Evolutionary conservation across 129 eudicot genomes (phyloP).

Genomic region (Heracleum sosnowskyi): DNA sequence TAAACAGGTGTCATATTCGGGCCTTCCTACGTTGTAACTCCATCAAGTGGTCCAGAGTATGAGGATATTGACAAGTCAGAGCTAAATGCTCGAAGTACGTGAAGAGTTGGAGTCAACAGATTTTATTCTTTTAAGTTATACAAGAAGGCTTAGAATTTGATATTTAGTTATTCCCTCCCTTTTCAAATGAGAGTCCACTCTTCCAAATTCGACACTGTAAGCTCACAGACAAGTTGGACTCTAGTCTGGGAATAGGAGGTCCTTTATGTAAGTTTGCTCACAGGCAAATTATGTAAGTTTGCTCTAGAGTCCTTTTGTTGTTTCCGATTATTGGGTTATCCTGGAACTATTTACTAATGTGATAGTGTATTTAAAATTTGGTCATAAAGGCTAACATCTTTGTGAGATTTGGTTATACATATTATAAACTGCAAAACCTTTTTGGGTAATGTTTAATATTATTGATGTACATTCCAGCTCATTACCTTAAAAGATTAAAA

Average conservation of each 20-base stretch:
- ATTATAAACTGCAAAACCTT: background rate
- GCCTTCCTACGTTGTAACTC: conserved; percentile 54
- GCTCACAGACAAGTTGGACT: background rate
- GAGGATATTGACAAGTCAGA: conserved; percentile 60
- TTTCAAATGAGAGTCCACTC: background rate
- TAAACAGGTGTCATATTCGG: conserved; percentile 70
- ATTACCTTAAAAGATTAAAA: conserved; percentile 43
- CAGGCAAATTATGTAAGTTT: background rate
- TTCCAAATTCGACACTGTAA: background rate
- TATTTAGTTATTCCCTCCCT: background rate
- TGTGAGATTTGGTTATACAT: background rate
- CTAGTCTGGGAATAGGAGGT: background rate
- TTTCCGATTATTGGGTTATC: background rate
- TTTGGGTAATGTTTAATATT: conserved; percentile 6
- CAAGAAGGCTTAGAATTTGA: background rate
- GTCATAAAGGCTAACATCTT: background rate
- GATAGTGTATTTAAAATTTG: background rate
- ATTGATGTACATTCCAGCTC: conserved; percentile 36
- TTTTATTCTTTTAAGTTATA: background rate
- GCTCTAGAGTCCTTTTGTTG: background rate
- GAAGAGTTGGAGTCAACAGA: conserved; percentile 8
- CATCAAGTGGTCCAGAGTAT: conserved; percentile 48
- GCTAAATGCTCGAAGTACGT: conserved; percentile 49
- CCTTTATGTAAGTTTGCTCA: background rate
- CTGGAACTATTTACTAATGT: background rate